Evolutionary conservation across 805 yeast genomes (phyloP).

Genomic region (Clavispora phyllophila): DNA sequence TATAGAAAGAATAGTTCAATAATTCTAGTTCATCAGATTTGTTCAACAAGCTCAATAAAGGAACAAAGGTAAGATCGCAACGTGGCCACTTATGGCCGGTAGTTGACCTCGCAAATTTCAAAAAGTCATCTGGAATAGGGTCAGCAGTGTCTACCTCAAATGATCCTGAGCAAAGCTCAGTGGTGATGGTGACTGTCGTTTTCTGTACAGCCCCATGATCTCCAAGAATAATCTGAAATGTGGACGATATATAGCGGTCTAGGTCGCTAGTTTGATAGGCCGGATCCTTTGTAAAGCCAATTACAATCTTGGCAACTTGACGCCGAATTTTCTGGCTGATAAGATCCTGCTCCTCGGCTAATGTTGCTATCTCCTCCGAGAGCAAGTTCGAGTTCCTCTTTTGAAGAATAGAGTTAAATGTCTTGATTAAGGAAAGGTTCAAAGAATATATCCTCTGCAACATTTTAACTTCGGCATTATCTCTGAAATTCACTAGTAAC

Average conservation of each 20-base stretch:
- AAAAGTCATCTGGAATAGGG: conserved; percentile 9
- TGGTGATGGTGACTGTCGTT: conserved; percentile 21
- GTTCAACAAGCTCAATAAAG: conserved; percentile 29
- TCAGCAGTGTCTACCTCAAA: conserved; percentile 19
- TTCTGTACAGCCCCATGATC: neutral
- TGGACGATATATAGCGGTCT: neutral
- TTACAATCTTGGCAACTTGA: conserved; percentile 18
- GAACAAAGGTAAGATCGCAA: conserved; percentile 33
- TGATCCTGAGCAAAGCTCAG: conserved; percentile 29
- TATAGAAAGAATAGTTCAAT: conserved; percentile 23
- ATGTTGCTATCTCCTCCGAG: neutral
- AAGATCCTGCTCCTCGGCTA: conserved; percentile 15
- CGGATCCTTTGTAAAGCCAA: conserved; percentile 1
- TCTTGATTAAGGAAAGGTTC: conserved; percentile 16
- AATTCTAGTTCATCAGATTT: conserved; percentile 28
- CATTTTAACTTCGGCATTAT: conserved; percentile 11
- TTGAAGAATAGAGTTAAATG: conserved; percentile 10
- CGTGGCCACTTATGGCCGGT: conserved; percentile 34
- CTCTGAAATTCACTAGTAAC: conserved; percentile 15
- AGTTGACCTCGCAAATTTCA: conserved; percentile 19
- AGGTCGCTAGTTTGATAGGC: neutral
- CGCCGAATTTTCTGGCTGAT: conserved; percentile 14
- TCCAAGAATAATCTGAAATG: neutral
- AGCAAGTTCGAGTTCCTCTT: neutral
- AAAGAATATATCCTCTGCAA: conserved; percentile 20